Conservation (phyloP, 2,329 filamentous ascomycete species). For the Paecilomyces sp. region DNA sequence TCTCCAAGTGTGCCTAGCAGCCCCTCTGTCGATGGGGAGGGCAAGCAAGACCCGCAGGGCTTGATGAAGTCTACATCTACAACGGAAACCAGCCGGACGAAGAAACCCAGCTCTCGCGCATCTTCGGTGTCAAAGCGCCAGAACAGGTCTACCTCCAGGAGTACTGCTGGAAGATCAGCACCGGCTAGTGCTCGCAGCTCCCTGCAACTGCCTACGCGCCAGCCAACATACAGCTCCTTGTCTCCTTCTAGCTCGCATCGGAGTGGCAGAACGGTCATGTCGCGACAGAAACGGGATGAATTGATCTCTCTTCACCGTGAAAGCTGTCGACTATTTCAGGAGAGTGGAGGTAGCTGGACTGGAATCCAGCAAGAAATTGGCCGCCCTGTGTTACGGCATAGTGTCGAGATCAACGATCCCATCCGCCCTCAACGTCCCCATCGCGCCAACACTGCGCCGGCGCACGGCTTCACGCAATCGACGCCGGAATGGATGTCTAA, state of each 20-base stretch:
- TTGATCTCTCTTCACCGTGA: slow-evolving; percentile 33
- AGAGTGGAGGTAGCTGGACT: neutral
- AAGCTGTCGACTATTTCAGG: slow-evolving; percentile 33
- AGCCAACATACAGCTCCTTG: slow-evolving; percentile 21
- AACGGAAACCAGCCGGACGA: slow-evolving; percentile 4
- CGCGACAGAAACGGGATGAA: slow-evolving; percentile 21
- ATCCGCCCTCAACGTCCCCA: neutral
- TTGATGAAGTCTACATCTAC: neutral
- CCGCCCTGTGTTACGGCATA: neutral
- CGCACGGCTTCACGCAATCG: neutral
- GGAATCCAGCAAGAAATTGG: neutral
- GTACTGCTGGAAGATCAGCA: slow-evolving; percentile 17
- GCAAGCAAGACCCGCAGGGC: neutral
- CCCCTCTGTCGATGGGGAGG: neutral
- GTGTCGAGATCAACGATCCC: neutral
- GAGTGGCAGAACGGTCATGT: slow-evolving; percentile 12
- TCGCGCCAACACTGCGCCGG: neutral
- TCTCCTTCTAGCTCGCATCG: slow-evolving; percentile 14
- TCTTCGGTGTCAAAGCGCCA: slow-evolving; percentile 22
- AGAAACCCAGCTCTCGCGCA: slow-evolving; percentile 20
- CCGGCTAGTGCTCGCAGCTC: slow-evolving; percentile 17
- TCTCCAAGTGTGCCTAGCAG: neutral
- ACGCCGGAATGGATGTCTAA: neutral
- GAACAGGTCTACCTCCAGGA: slow-evolving; percentile 27
- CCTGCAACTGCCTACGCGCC: slow-evolving; percentile 19